Evolutionary conservation across 345 rosid species (phyloP).

Genomic region (Aquilaria malaccensis): DNA sequence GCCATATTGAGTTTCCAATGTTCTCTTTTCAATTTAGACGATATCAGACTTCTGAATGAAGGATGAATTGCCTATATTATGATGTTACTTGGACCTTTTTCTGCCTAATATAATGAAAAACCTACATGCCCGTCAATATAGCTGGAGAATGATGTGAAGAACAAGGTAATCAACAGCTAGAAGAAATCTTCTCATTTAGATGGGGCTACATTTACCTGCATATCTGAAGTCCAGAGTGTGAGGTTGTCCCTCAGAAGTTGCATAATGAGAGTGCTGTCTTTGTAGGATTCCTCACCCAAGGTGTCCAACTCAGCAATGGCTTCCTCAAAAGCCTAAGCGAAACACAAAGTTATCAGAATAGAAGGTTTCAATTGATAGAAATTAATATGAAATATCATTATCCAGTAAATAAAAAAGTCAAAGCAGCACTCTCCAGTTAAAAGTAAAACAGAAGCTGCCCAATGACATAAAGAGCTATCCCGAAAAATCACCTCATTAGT

Average conservation of each 20-base stretch:
- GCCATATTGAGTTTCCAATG: background rate
- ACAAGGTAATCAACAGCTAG: background rate
- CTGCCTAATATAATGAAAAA: background rate
- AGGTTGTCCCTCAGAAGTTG: conserved; percentile 58
- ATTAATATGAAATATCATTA: too few relatives aligned
- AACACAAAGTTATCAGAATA: conserved; percentile 2
- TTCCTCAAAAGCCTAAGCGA: conserved; percentile 53
- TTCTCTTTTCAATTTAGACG: background rate
- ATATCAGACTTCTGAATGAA: background rate
- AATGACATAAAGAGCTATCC: too few relatives aligned
- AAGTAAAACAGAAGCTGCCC: too few relatives aligned
- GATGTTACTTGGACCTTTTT: background rate
- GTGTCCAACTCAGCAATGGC: conserved; percentile 68
- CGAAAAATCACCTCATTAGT: too few relatives aligned
- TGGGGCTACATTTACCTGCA: conserved; percentile 35
- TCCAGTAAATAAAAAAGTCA: too few relatives aligned
- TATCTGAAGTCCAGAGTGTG: conserved; percentile 57
- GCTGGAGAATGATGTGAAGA: background rate
- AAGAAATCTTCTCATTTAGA: background rate
- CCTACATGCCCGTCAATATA: too few relatives aligned
- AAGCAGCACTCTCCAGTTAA: too few relatives aligned
- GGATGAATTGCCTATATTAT: background rate
- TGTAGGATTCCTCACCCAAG: conserved; percentile 58
- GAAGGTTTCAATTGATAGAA: background rate
- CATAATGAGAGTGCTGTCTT: conserved; percentile 63